Evolutionary conservation across 768 basidiomycete species (phyloP).

Genomic region (Solioccasus polychromus): DNA sequence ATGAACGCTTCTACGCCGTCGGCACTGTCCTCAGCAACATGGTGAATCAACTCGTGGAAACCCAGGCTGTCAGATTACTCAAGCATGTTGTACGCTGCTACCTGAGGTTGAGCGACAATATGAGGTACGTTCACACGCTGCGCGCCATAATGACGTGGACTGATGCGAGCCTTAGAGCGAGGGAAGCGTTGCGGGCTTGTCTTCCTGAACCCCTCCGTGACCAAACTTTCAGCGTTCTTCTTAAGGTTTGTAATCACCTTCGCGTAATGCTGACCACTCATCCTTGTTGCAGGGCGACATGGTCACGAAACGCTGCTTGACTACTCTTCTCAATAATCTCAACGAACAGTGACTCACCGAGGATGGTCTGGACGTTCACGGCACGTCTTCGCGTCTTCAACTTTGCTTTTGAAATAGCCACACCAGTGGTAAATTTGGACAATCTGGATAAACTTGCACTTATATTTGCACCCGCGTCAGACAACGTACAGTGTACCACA

Average conservation of each 20-base stretch:
- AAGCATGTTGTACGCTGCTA: conserved; percentile 99
- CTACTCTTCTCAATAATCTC: conserved; percentile 85
- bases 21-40: conserved; percentile 98
- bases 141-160: conserved; percentile 2
- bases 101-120: conserved; percentile 90
- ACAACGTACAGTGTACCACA: conserved; percentile 31
- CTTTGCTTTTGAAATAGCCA: conserved; percentile 16
- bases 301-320: conserved; percentile 94
- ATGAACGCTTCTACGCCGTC: conserved; percentile 98
- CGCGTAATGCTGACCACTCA: conserved; percentile 11
- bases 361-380: conserved; percentile 1
- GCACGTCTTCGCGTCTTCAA: conserved; percentile 5
- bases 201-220: conserved; percentile 94
- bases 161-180: conserved; percentile 55
- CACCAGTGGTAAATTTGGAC: conserved; percentile 27
- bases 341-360: conserved; percentile 54
- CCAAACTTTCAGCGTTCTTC: conserved; percentile 84
- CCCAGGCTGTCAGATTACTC: conserved; percentile 90
- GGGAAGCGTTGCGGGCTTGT: conserved; percentile 93
- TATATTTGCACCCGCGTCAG: conserved; percentile 27
- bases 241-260: conserved; percentile 60
- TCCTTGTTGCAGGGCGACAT: conserved; percentile 72
- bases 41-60: conserved; percentile 97
- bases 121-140: conserved; percentile 57
- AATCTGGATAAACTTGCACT: conserved; percentile 30